Base-by-base conservation (phyloP, 1,284 basidiomycete species). In the Melanopsichium pennsylvanicum region DNA sequence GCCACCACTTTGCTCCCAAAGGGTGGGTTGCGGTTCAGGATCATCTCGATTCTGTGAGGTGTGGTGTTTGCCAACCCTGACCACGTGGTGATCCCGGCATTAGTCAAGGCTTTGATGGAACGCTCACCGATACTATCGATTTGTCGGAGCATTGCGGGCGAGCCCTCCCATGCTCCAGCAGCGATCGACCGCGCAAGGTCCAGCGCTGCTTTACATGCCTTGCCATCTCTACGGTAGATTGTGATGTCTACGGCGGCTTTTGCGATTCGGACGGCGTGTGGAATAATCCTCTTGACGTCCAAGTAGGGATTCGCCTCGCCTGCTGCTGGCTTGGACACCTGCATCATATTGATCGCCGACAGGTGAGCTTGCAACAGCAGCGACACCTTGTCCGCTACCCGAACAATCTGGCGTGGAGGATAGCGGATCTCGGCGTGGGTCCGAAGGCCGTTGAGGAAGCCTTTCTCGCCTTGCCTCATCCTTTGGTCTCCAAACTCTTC, bases 161-260 rank as follows among this genome's bases (percentile, higher is more conserved):
- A 84, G 73, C 91, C 90, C 72, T 93, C 91, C 91, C 91, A 93
- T 40, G 89, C 87, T 73, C 88, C 91, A 11, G 89, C 90, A 51
- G 84, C 86, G 35, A 93, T 79, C 72, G 74, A 80, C 5, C 82
- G 75, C 9, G 77, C 55, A 10, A 74, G 56, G 22, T 74, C 72
- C 25, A 71, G 54, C 5, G 69, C 58, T 4, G 57, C 46, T 26
- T 64, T 74, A 38, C 57, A 67, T 9, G 59, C 70, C 5, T 16
- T 46, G 4, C 72, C 72, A 32, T 75, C 70, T 27, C 43, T 29
- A 15, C 59, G 56, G 26, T 50, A 29, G 15, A 67, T 51, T 23
- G 71, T 43, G 16, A 75, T 46, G 41, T 75, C 68, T 11, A 74
- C 54, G 8, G 60, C 52, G 7, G 70, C 70, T 42, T 67, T 70